Evolutionary conservation across 805 yeast genomes (phyloP).

Genomic region (Tetrapisispora fleetii): DNA sequence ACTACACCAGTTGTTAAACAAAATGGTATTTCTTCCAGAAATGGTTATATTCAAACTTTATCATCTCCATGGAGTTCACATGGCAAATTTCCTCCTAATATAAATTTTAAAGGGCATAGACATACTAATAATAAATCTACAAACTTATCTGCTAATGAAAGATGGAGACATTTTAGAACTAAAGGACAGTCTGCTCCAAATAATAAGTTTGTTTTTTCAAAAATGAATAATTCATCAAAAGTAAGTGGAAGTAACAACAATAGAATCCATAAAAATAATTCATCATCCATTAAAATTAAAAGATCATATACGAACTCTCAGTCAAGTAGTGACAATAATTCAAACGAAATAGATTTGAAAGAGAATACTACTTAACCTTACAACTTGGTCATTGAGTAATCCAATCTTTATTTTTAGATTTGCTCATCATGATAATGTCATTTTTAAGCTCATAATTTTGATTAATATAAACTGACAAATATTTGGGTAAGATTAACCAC

Average conservation of each 20-base stretch:
- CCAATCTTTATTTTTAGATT: no score
- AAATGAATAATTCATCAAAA: background rate
- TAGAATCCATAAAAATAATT: background rate
- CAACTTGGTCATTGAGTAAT: no score
- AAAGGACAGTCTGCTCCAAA: background rate
- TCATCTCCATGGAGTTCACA: conserved; percentile 3
- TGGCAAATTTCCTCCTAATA: conserved; percentile 8
- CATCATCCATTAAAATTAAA: background rate
- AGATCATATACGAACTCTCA: background rate
- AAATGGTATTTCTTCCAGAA: background rate
- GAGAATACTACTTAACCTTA: background rate
- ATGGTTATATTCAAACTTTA: background rate
- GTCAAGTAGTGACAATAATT: background rate
- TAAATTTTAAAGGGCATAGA: conserved; percentile 6
- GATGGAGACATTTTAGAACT: conserved; percentile 1
- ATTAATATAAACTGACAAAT: no score
- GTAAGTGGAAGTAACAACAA: background rate
- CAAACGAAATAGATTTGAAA: background rate
- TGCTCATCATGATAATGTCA: no score
- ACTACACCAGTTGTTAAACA: background rate
- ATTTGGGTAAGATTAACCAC: no score
- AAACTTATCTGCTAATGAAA: conserved; percentile 1
- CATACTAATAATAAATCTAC: conserved; percentile 5
- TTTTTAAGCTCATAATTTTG: no score
- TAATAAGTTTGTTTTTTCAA: conserved; percentile 1